Base-by-base conservation (phyloP, 2,329 filamentous ascomycete species). In the Ophiostoma himal-ulmi region DNA sequence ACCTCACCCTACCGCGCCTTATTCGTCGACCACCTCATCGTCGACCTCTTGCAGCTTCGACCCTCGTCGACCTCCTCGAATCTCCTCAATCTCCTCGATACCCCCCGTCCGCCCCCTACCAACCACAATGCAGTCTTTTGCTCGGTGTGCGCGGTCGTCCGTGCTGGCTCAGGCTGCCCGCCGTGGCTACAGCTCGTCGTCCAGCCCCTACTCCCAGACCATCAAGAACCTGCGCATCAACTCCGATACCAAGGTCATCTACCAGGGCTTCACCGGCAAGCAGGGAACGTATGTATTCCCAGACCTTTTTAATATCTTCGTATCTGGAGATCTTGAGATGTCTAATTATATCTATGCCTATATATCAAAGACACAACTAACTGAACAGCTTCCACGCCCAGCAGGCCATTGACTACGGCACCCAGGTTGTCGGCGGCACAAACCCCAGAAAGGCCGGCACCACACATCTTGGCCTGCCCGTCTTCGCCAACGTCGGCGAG, bases 371-470 rank as follows among this genome's bases (percentile, higher is more conserved):
- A 48, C 14, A 17, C n/a, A 5, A n/a, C 60, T 22, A 14, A 67
- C 68, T 1, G 10, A 13, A 20, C 54, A 98, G 94, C 77, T 99
- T 99, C 87, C 95, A 99, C 82, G 95, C 95, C 75, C 88, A 93
- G 81, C 94, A 97, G 84, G 95, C 95, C 76, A 97, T 99, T 82
- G 95, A 96, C 82, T 99, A 99, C 83, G 95, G 94, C 81, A 99
- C 95, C 77, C 94, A 97, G 81, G 93, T 99, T 75, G 93, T 99
- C 75, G 95, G 95, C 81, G 95, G 95, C 79, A 98, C 94, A 79
- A 98, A 98, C 85, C 95, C 95, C 80, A 98, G 97, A 88, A 99
- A 99, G 86, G 95, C 95, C 75, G 95, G 95, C 78, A 83, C 88
- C 77, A 90, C 88, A 79, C 95, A 99, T 82, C 89, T 99, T 74